Conservation (phyloP, 2,329 filamentous ascomycete genomes). For the Aureobasidium vineae region DNA sequence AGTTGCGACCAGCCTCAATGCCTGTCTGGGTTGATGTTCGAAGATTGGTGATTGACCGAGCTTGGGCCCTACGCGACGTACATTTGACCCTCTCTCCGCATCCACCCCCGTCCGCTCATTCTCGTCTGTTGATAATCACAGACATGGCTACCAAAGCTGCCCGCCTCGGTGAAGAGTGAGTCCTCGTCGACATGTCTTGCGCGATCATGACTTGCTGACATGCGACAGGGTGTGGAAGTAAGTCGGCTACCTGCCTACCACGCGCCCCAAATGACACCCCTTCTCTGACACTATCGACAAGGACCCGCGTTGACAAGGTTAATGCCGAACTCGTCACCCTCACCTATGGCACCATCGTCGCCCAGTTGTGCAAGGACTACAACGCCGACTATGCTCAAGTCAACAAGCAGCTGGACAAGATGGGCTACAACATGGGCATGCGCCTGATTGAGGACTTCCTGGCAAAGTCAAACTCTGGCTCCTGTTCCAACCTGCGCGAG, state of each 20-base stretch:
- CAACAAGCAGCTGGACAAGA: constrained; percentile 96
- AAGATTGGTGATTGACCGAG: neutral
- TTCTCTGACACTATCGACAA: constrained; percentile 42
- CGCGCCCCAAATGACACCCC: neutral
- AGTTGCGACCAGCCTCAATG: neutral
- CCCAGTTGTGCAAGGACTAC: constrained; percentile 94
- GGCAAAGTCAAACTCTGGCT: constrained; percentile 86
- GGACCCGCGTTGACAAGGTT: constrained; percentile 94
- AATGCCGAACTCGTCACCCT: constrained; percentile 96
- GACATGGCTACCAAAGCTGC: constrained; percentile 61
- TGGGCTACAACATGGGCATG: constrained; percentile 98
- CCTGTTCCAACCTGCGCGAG: constrained; percentile 90
- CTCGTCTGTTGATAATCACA: neutral
- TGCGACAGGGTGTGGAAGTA: constrained; percentile 83
- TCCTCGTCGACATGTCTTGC: constrained; percentile 27
- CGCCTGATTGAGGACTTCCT: constrained; percentile 97
- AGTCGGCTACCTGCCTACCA: constrained; percentile 43
- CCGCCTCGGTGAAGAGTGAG: constrained; percentile 73
- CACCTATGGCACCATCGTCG: constrained; percentile 96
- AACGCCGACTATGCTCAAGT: constrained; percentile 92
- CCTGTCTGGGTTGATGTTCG: neutral
- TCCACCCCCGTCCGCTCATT: neutral
- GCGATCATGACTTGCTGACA: constrained; percentile 34
- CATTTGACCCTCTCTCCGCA: neutral
- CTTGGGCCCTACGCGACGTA: constrained; percentile 4